Percentiles rank a stretch among this genome's conserved stretches.
phyloP scores from a whole-genome alignment of 2,329 filamentous ascomycete species.

The Fusarium sambucinum region DNA sequence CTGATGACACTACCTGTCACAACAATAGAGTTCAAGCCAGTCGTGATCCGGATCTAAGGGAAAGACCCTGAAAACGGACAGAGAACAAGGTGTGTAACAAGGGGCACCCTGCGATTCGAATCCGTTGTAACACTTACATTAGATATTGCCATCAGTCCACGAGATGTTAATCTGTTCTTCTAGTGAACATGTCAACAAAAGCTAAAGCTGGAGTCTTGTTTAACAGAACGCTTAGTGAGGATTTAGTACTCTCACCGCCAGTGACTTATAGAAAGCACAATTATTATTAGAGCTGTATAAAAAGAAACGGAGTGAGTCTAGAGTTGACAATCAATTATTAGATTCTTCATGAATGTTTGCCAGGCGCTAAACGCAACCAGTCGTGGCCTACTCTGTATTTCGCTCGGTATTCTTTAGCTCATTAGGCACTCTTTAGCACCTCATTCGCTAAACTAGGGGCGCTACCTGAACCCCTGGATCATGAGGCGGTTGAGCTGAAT shows the following conservation, averaged over 20 bases:
- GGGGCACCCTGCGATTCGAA: conserved; percentile 6
- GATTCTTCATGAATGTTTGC: conserved; percentile 15
- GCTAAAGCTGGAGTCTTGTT: not conserved
- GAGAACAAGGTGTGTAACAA: conserved; percentile 3
- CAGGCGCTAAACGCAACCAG: conserved; percentile 7
- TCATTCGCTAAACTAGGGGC: conserved; percentile 27
- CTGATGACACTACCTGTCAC: conserved; percentile 1
- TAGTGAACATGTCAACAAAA: conserved; percentile 5
- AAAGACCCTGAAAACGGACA: conserved; percentile 22
- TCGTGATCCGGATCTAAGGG: conserved; percentile 1
- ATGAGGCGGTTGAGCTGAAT: conserved; percentile 24
- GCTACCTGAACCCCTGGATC: conserved; percentile 8
- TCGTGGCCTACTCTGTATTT: not conserved
- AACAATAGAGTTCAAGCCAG: conserved; percentile 15
- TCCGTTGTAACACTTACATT: not conserved
- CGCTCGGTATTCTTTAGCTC: not conserved
- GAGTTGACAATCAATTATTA: not conserved
- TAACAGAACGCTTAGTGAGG: conserved; percentile 4
- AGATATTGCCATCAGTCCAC: not conserved
- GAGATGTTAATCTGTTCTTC: not conserved
- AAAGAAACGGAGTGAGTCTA: conserved; percentile 5
- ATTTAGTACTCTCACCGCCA: conserved; percentile 16
- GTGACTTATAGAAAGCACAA: not conserved
- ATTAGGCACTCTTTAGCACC: conserved; percentile 24
- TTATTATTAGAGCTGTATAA: conserved; percentile 5